Evolutionary conservation across 345 rosid genomes (phyloP).

Genomic region (Anastatica hierochuntica): DNA sequence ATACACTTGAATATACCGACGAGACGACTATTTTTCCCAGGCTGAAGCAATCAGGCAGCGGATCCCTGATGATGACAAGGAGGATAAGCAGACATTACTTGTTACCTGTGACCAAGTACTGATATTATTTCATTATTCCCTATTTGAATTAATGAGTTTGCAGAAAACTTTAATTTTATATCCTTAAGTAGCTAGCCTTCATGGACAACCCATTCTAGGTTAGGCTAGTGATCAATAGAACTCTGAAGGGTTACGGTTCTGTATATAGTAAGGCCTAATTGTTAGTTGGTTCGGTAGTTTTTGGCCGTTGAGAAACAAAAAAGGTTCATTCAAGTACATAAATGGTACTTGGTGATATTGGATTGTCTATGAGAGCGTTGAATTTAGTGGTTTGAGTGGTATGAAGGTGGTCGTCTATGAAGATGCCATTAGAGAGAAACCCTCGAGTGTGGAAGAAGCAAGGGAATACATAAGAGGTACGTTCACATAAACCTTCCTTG

Average conservation of each 20-base stretch:
- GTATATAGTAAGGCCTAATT: not conserved
- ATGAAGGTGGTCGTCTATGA: conserved; percentile 81
- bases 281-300: not conserved
- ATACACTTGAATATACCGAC: conserved; percentile 24
- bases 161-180: not conserved
- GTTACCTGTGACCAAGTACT: conserved; percentile 80
- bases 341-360: conserved; percentile 14
- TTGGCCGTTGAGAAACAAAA: not conserved
- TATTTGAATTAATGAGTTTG: not conserved
- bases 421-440: conserved; percentile 74
- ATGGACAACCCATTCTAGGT: not conserved
- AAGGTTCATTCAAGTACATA: not conserved
- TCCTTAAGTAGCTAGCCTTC: not conserved
- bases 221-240: not conserved
- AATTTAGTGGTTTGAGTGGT: not conserved
- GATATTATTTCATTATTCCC: not conserved
- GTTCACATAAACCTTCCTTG: conserved; percentile 3
- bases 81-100: conserved; percentile 51
- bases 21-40: too few relatives aligned
- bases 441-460: conserved; percentile 66
- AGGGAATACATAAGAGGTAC: conserved; percentile 59
- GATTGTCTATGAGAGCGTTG: not conserved
- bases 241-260: not conserved
- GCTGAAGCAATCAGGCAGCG: conserved; percentile 64
- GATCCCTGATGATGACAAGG: conserved; percentile 42